phyloP scores from a whole-genome alignment of 1,284 basidiomycete genomes.

The Papiliotrema fonsecae region DNA sequence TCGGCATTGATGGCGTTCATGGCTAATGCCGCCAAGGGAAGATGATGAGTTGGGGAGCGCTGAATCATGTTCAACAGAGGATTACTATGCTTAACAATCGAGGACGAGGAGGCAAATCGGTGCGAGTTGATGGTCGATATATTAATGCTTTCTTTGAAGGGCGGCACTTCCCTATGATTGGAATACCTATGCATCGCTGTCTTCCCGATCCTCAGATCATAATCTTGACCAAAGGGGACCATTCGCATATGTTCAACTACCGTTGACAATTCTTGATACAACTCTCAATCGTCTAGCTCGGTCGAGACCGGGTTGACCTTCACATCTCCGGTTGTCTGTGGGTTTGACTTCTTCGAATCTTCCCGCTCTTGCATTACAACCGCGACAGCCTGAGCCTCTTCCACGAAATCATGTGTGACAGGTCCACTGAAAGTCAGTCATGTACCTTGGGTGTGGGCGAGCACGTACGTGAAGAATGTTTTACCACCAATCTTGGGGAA shows the following conservation, averaged over 20 bases:
- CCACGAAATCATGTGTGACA: background rate
- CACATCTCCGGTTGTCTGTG: background rate
- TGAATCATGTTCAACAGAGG: background rate
- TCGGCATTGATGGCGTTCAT: conserved; percentile 1
- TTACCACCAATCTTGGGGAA: conserved; percentile 37
- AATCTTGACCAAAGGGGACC: too few relatives aligned
- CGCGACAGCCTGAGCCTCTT: background rate
- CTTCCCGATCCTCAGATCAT: too few relatives aligned
- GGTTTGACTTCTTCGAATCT: background rate
- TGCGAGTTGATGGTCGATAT: too few relatives aligned
- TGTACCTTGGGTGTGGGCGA: background rate
- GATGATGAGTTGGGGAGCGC: background rate
- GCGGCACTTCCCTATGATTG: too few relatives aligned
- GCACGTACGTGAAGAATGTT: conserved; percentile 34
- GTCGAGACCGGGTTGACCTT: background rate
- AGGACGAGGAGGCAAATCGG: too few relatives aligned
- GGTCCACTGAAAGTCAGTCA: background rate
- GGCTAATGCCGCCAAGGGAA: conserved; percentile 1
- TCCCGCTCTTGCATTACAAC: conserved; percentile 1
- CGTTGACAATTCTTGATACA: too few relatives aligned
- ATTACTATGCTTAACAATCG: too few relatives aligned
- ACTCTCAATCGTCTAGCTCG: background rate
- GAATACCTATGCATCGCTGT: too few relatives aligned
- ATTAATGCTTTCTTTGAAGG: too few relatives aligned
- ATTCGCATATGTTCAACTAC: too few relatives aligned